Conservation (phyloP, 2,329 filamentous ascomycete genomes). For the Chrysoporthe deuterocubensis region DNA sequence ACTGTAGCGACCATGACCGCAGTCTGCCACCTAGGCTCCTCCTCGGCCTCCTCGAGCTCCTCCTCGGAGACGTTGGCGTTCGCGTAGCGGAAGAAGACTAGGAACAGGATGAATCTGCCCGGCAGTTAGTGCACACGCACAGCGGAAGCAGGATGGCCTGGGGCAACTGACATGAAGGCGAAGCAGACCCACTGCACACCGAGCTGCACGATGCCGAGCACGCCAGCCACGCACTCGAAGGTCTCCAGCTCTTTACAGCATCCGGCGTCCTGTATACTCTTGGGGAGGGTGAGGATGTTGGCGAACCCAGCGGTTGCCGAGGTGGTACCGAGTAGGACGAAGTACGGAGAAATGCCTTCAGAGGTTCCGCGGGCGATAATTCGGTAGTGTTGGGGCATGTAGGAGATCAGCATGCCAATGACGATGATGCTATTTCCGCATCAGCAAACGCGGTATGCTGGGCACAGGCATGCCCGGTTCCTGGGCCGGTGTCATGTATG, state of each 20-base stretch:
- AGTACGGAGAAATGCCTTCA: slow-evolving; percentile 94
- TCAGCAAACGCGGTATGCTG: slow-evolving; percentile 30
- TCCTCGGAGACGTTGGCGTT: slow-evolving; percentile 54
- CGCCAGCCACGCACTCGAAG: slow-evolving; percentile 81
- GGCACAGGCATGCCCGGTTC: neutral
- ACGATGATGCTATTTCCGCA: slow-evolving; percentile 66
- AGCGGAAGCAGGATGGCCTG: neutral
- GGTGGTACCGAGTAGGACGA: slow-evolving; percentile 90
- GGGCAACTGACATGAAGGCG: slow-evolving; percentile 74
- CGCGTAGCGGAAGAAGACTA: slow-evolving; percentile 85
- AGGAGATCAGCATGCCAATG: slow-evolving; percentile 86
- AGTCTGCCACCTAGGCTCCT: slow-evolving; percentile 73
- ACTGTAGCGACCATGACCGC: slow-evolving; percentile 74
- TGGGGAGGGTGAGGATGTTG: slow-evolving; percentile 88
- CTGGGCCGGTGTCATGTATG: neutral
- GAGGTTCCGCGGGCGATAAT: slow-evolving; percentile 86
- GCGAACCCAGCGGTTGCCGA: slow-evolving; percentile 87
- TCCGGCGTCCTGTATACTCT: slow-evolving; percentile 78
- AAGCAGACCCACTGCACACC: slow-evolving; percentile 93
- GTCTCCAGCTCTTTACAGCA: slow-evolving; percentile 84
- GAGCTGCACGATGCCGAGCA: slow-evolving; percentile 89
- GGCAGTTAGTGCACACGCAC: neutral
- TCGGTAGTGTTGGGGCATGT: slow-evolving; percentile 91
- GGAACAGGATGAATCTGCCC: slow-evolving; percentile 84
- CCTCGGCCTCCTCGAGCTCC: slow-evolving; percentile 47